These are phyloP conservation scores for Coemansia sp. DNA, from an alignment of 192 early-diverging fungal species.

Conservation along the genomic window DNA sequence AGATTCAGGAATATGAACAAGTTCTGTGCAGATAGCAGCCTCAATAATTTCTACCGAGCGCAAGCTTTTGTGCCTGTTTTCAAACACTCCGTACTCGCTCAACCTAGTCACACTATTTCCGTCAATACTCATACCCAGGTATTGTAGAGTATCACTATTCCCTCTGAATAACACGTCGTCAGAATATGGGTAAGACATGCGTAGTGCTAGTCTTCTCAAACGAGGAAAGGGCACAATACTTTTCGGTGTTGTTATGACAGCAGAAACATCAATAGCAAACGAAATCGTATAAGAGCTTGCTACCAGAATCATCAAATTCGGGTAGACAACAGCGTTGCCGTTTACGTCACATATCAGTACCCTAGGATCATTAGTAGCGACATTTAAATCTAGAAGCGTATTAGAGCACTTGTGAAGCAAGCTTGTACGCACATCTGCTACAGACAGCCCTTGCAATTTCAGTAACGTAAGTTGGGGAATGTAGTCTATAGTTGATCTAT, in stretches of 20 bases:
- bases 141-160: conserved; percentile 3
- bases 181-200: neutral
- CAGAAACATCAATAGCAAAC: neutral
- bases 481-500: neutral
- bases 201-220: neutral
- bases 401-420: neutral
- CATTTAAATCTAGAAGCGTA: neutral
- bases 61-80: neutral
- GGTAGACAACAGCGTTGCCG: neutral
- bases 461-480: neutral
- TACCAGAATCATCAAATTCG: neutral
- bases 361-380: neutral
- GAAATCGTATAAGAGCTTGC: neutral
- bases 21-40: too few relatives aligned
- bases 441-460: neutral
- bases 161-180: neutral
- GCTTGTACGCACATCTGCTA: neutral
- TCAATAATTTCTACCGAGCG: neutral
- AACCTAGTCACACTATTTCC: neutral
- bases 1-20: neutral
- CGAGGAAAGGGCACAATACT: neutral
- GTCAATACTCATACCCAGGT: neutral
- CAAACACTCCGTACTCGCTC: neutral
- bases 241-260: neutral
- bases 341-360: neutral